Evolutionary conservation across 2,329 filamentous ascomycete species (phyloP).

Genomic region (Cladosporium velox): DNA sequence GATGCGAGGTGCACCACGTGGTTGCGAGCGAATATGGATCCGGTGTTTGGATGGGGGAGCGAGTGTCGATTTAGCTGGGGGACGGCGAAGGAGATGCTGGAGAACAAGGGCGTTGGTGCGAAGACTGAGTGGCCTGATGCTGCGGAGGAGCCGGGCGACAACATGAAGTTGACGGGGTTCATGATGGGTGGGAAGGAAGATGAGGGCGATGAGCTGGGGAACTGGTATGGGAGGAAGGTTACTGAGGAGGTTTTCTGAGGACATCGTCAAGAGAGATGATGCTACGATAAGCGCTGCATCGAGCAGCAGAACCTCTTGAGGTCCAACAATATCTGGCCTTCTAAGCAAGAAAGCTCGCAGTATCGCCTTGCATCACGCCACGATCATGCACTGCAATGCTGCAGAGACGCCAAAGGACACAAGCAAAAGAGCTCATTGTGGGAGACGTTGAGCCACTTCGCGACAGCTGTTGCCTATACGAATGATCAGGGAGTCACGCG

Average conservation of each 20-base stretch:
- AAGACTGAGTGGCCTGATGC: constrained; percentile 82
- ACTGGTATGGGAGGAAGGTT: constrained; percentile 79
- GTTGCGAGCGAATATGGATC: constrained; percentile 85
- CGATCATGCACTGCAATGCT: background rate
- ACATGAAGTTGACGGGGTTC: constrained; percentile 72
- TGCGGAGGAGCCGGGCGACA: constrained; percentile 65
- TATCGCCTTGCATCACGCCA: background rate
- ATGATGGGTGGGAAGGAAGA: constrained; percentile 56
- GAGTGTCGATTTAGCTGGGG: constrained; percentile 97
- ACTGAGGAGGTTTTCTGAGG: constrained; percentile 68
- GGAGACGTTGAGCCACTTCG: background rate
- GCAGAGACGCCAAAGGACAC: background rate
- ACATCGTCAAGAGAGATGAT: background rate
- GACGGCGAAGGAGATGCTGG: constrained; percentile 89
- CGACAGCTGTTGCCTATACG: background rate
- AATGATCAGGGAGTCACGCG: background rate
- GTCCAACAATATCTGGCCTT: background rate
- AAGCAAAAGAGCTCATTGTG: background rate
- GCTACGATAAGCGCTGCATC: background rate
- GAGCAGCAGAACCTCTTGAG: background rate
- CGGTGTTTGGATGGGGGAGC: constrained; percentile 89
- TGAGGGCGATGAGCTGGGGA: constrained; percentile 65
- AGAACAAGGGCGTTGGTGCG: constrained; percentile 65
- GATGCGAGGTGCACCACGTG: constrained; percentile 79
- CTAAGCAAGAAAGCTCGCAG: background rate